These are phyloP conservation scores for Pseudogymnoascus pannorum DNA, from an alignment of 2,329 filamentous ascomycete species.

Conservation along the genomic window DNA sequence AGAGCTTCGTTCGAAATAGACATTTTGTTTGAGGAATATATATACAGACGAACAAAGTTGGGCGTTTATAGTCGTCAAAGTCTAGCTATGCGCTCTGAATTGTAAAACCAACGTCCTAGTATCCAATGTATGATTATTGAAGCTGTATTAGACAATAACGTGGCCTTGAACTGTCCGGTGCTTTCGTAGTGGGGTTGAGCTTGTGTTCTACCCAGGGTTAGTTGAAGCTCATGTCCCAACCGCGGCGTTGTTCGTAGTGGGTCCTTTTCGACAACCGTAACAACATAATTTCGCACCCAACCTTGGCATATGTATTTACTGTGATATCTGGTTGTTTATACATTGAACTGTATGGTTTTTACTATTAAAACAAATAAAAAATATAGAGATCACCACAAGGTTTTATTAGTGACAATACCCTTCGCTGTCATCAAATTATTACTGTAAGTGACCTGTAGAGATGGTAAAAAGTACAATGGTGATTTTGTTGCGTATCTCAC, in stretches of 20 bases:
- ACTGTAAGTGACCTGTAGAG: not conserved
- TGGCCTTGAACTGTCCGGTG: not conserved
- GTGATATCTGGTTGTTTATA: not conserved
- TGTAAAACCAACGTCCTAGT: not conserved
- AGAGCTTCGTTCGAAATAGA: conserved; percentile 90
- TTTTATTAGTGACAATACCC: not conserved
- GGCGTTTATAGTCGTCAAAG: not conserved
- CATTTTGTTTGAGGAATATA: conserved; percentile 44
- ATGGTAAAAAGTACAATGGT: not conserved
- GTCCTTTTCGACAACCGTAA: conserved; percentile 6
- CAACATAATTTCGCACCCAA: not conserved
- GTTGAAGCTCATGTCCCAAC: conserved; percentile 7
- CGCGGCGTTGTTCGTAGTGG: not conserved
- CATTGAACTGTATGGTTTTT: not conserved
- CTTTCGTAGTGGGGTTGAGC: conserved; percentile 2
- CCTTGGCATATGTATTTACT: not conserved
- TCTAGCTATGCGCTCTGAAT: not conserved
- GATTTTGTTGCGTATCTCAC: not conserved
- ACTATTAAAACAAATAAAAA: not conserved
- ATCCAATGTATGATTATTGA: not conserved
- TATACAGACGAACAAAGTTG: not conserved
- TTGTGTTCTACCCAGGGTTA: not conserved
- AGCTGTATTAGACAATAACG: not conserved
- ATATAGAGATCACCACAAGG: not conserved
- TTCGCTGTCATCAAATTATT: not conserved